Conservation (phyloP, 2,329 filamentous ascomycete genomes). For the Alternaria conjuncta region DNA sequence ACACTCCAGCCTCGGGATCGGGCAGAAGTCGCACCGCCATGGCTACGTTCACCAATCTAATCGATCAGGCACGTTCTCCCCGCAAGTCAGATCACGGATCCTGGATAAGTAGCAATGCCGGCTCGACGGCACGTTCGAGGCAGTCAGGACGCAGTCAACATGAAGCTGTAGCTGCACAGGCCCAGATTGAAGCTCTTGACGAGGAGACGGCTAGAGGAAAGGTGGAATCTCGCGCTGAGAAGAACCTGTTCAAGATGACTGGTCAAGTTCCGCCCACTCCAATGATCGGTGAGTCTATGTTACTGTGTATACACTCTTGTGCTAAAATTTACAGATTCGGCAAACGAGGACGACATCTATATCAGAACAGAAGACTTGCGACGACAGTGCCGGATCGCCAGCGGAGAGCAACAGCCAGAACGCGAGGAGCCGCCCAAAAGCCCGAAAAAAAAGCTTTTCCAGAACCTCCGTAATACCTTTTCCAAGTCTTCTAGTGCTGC, state of each 20-base stretch:
- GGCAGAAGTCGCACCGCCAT: conserved; percentile 24
- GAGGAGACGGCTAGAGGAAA: conserved; percentile 47
- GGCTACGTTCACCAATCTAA: conserved; percentile 32
- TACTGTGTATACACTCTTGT: not conserved
- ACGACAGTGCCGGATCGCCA: conserved; percentile 22
- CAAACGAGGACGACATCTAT: conserved; percentile 17
- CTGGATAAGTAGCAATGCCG: conserved; percentile 19
- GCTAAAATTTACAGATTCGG: conserved; percentile 1
- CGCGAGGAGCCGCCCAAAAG: conserved; percentile 37
- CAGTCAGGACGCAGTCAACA: conserved; percentile 29
- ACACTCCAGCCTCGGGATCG: conserved; percentile 21
- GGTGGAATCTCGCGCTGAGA: conserved; percentile 51
- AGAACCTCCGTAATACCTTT: conserved; percentile 39
- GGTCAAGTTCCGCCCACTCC: conserved; percentile 37
- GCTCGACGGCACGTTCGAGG: conserved; percentile 29
- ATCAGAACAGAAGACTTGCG: conserved; percentile 31
- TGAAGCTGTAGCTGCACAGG: conserved; percentile 19
- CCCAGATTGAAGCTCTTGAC: conserved; percentile 28
- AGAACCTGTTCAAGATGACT: conserved; percentile 42
- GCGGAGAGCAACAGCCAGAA: conserved; percentile 15
- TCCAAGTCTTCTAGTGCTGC: conserved; percentile 16
- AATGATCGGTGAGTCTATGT: conserved; percentile 17
- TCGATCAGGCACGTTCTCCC: conserved; percentile 33
- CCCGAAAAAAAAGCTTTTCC: conserved; percentile 51
- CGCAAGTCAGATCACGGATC: conserved; percentile 28